Base-by-base conservation (phyloP, 345 rosid species). In the Salix purpurea region DNA sequence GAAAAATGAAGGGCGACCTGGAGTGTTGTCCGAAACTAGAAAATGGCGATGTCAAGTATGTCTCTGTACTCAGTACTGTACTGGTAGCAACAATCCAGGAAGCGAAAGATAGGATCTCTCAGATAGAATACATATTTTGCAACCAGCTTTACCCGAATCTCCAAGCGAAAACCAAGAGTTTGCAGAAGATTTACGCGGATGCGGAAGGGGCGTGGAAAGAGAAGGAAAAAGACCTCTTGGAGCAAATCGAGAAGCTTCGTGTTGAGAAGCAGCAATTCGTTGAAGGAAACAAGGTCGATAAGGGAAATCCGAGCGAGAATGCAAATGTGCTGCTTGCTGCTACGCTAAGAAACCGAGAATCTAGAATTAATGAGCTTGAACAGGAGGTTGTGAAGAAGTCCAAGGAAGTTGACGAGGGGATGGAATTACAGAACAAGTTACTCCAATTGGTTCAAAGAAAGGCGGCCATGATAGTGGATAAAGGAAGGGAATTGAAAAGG, bases 11-110 rank as follows among this genome's bases (percentile, higher is more conserved):
- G 61, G 73, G 28, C 28, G 37, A 60, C 6, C 69, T 67, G 58
- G 19, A 75, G 12, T 56, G 7, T 42, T 42, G 64, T 30, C 79
- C 67, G 0, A 77, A 75, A 56, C 67, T 76, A 34, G 94, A 91
- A 73, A 69, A 32, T 7, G 83, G 82, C 73, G 92, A 86, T 82
- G 76, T 76, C 9, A 89, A 87, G 82, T 78, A 83, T 76, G 83
- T 91, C 4, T 85, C 90, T 14, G 90, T 90, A 67, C 93, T 90
- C 61, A 93, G 97, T 79, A 78, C 94, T 7, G 78, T 91, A 68
- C 83, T 93, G 81, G 97, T 95, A 28, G 99, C 97, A 1, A 86
- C 97, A 16, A 93, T 95, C 74, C 91, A 95, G 76, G 98, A 95
- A 84, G 92, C 97, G 4, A 95, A 91, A 77, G 99, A 91, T 61